These are phyloP conservation scores for Trypanosoma melophagium DNA, from an alignment of 208 protist species.

Conservation along the genomic window DNA sequence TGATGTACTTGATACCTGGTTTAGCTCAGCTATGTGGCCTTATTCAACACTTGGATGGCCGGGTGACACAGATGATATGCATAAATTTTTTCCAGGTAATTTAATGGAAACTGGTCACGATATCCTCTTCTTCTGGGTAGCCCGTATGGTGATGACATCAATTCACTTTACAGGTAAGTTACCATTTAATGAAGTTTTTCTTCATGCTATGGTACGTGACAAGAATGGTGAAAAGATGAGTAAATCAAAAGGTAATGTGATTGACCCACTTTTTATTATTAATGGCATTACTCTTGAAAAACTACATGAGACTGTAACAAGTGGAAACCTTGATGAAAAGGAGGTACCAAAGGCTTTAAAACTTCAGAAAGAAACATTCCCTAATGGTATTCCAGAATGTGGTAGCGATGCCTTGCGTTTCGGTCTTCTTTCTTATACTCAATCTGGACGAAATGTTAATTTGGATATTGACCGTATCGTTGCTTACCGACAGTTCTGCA, in stretches of 20 bases:
- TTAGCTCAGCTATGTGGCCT: conserved; percentile 99
- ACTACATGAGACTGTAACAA: conserved; percentile 91
- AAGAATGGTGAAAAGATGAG: conserved; percentile 99
- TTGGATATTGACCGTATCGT: conserved; percentile 98
- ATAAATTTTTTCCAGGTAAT: conserved; percentile 96
- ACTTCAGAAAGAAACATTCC: conserved; percentile 93
- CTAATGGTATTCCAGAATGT: conserved; percentile 96
- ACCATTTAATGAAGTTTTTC: conserved; percentile 97
- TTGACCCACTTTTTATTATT: conserved; percentile 99
- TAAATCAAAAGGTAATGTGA: conserved; percentile 99
- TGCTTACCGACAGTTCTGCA: conserved; percentile 98
- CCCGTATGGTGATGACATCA: conserved; percentile 99
- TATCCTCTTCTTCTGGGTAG: conserved; percentile 99
- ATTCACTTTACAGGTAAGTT: conserved; percentile 94
- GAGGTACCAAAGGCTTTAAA: conserved; percentile 92
- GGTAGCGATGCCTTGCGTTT: conserved; percentile 99
- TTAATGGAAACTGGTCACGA: conserved; percentile 99
- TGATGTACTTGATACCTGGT: conserved; percentile 99
- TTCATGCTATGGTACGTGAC: conserved; percentile 99
- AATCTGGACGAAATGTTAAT: conserved; percentile 95
- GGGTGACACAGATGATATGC: conserved; percentile 87
- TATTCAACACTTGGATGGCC: conserved; percentile 98
- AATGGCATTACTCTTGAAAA: conserved; percentile 94
- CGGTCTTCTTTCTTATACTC: conserved; percentile 97
- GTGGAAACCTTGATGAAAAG: conserved; percentile 93